Conservation (phyloP, 2,329 filamentous ascomycete genomes). For the Xylariaceae sp. region DNA sequence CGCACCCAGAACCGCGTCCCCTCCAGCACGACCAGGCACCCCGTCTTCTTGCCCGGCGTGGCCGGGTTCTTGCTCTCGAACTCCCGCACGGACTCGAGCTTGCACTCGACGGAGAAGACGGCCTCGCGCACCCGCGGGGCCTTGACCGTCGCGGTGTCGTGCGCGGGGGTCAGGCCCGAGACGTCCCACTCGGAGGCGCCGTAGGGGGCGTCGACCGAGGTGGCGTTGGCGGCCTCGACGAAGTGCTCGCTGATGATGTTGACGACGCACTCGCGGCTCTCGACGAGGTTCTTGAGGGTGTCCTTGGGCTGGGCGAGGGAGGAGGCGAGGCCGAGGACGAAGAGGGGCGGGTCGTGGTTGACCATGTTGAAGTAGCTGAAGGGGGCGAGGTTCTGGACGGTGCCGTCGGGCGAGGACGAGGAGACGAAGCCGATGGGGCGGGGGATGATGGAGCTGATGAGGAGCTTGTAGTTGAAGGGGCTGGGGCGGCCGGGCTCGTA, state of each 20-base stretch:
- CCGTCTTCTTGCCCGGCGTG: constrained; percentile 68
- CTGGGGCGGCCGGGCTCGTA: constrained; percentile 64
- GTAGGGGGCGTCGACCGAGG: constrained; percentile 71
- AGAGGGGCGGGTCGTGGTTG: constrained; percentile 81
- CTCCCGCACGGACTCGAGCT: constrained; percentile 68
- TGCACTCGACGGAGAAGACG: constrained; percentile 77
- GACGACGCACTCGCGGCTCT: constrained; percentile 72
- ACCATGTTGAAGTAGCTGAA: constrained; percentile 85
- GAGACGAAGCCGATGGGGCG: constrained; percentile 70
- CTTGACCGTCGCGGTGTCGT: constrained; percentile 60
- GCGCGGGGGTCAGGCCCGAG: constrained; percentile 67
- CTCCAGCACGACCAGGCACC: constrained; percentile 73
- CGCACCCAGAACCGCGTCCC: constrained; percentile 84
- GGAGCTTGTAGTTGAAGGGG: constrained; percentile 81
- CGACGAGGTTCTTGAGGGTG: constrained; percentile 68
- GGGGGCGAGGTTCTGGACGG: constrained; percentile 69
- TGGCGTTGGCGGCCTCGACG: constrained; percentile 83
- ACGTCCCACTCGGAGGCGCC: constrained; percentile 76
- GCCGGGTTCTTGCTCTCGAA: constrained; percentile 64
- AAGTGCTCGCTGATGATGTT: constrained; percentile 85
- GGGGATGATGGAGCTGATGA: constrained; percentile 79
- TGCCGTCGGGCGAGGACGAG: constrained; percentile 55
- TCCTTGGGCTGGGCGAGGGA: constrained; percentile 63
- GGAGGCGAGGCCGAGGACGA: constrained; percentile 55
- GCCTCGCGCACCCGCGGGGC: constrained; percentile 75